phyloP scores from a whole-genome alignment of 495 filamentous ascomycete genomes.

The Cryomyces minteri region DNA sequence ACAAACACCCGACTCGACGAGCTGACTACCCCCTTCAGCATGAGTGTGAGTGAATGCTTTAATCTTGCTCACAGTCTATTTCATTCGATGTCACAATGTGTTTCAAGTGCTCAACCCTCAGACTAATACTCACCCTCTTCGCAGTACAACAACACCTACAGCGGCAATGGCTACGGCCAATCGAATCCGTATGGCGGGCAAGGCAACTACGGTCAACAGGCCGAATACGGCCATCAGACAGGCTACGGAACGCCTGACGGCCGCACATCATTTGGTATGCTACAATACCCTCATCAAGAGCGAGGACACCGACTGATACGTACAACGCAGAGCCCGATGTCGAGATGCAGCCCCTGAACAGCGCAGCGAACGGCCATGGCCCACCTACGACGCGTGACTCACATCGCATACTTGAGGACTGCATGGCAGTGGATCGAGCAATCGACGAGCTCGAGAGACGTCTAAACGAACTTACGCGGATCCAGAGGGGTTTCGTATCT shows the following conservation, averaged over 20 bases:
- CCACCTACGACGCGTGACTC: conserved; percentile 20
- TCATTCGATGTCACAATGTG: no score
- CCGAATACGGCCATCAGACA: conserved; percentile 15
- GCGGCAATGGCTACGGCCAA: conserved; percentile 34
- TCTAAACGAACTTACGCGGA: conserved; percentile 35
- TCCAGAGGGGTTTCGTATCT: conserved; percentile 39
- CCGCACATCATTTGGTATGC: neutral
- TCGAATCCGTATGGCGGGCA: conserved; percentile 42
- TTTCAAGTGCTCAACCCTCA: no score
- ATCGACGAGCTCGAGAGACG: conserved; percentile 56
- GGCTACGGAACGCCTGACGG: conserved; percentile 10
- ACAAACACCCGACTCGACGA: no score
- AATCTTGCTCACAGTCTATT: no score
- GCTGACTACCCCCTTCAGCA: no score
- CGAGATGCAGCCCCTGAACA: conserved; percentile 22
- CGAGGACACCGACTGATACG: neutral
- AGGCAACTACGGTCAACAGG: conserved; percentile 32
- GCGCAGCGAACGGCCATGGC: conserved; percentile 1
- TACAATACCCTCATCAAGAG: neutral
- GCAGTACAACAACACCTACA: conserved; percentile 11
- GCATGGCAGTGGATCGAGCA: conserved; percentile 53
- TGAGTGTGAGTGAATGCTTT: no score
- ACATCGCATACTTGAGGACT: conserved; percentile 66
- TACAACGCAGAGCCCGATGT: conserved; percentile 8
- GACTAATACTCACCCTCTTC: no score